Evolutionary conservation across 108 stramenopile genomes (phyloP).

Genomic region (Aureococcus anophagefferens): DNA sequence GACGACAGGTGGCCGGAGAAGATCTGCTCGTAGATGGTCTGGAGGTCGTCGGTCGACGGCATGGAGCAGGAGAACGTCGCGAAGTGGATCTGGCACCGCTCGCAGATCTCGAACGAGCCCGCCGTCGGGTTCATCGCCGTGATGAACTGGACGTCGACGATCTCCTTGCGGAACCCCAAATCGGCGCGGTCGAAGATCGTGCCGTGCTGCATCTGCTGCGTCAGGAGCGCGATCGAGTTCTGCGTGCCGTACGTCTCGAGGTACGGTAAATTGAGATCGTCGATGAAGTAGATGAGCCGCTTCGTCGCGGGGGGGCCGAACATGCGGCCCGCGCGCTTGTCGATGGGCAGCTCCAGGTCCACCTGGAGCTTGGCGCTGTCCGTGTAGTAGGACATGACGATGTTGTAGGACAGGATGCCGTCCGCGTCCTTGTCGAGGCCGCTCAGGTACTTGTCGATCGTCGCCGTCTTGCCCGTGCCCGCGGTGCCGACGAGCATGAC

Average conservation of each 20-base stretch:
- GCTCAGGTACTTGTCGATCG: conserved; percentile 60
- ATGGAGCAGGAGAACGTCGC: conserved; percentile 66
- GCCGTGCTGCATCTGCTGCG: conserved; percentile 71
- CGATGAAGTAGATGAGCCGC: conserved; percentile 66
- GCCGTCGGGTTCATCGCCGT: conserved; percentile 83
- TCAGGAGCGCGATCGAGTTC: conserved; percentile 71
- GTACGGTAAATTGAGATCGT: conserved; percentile 84
- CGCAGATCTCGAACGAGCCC: conserved; percentile 71
- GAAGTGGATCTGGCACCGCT: conserved; percentile 74
- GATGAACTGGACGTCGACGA: conserved; percentile 74
- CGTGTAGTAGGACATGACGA: conserved; percentile 77
- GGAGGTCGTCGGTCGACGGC: conserved; percentile 63
- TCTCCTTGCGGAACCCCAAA: conserved; percentile 67
- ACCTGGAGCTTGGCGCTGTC: conserved; percentile 62
- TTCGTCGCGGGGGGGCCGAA: conserved; percentile 74
- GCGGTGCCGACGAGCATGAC: conserved; percentile 78
- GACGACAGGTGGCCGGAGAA: conserved; percentile 54
- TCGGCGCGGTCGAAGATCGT: conserved; percentile 74
- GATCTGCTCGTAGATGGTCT: conserved; percentile 63
- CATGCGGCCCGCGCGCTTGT: conserved; percentile 66
- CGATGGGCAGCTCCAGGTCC: conserved; percentile 69
- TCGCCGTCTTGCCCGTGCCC: conserved; percentile 80
- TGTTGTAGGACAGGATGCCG: conserved; percentile 56
- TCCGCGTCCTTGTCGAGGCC: conserved; percentile 66
- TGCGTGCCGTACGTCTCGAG: conserved; percentile 82